Base-by-base conservation (phyloP, 805 yeast species). In the Kodamaea leandrae region DNA sequence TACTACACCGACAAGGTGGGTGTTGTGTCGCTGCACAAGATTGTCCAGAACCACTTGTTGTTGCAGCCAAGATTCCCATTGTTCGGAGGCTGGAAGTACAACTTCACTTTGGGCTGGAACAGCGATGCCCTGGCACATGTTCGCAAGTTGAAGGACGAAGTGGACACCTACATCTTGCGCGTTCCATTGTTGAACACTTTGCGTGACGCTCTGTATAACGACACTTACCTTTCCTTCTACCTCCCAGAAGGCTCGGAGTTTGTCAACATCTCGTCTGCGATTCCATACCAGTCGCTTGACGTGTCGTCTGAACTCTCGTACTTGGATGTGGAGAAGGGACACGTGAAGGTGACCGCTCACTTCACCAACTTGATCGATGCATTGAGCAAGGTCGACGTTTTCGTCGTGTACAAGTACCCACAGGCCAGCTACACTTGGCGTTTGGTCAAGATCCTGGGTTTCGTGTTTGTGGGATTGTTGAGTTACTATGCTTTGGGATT, bases 41-140 rank as follows among this genome's bases (percentile, higher is more conserved):
- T 66, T 18, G 56, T 64, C 3, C 63, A 63, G 30, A 62, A 73
- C 32, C 63, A 66, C 45, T 64, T 87, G 36, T 67, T 82, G 25
- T 61, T 93, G 49, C 78, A 76, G 55, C 98, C 98, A 42, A 77
- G 99, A 61, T 93, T 72, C 70, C 99, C 99, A n/a, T 60, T 93
- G 5, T 86, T 87, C 63, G 99, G 99, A 36, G 95, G 90, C 32
- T 93, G 99, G 99, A 76, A 82, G 54, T 91, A 88, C 65, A 88
- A 91, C 65, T 93, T 87, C 72, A 93, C 98, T 16, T 63, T 91
- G 51, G 98, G 98, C n/a, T 93, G 96, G 96, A 78, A 82, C 37
- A 76, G 79, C 48, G 66, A 71, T 15, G 63, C 90, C 30, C 54
- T 66, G 12, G 64, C 77, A 33, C 82, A 74, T 50, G 68, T 86